phyloP scores from a whole-genome alignment of 768 basidiomycete species.

The Hericium rajendrae region DNA sequence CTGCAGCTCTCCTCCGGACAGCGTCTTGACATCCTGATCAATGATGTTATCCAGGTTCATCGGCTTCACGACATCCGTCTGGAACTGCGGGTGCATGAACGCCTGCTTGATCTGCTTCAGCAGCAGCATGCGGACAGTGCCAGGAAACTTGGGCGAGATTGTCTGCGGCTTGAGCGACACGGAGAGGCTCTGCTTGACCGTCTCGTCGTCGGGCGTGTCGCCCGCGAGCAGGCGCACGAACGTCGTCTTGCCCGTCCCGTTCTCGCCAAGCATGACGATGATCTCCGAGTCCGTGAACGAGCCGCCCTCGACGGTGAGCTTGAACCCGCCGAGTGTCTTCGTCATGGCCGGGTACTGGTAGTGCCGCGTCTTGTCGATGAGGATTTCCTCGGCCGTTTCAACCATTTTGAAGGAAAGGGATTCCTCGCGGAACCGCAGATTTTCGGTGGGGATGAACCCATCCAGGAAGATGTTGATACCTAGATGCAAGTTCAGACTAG shows the following conservation, averaged over 20 bases:
- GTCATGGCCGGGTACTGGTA: slow-evolving; percentile 94
- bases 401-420: slow-evolving; percentile 95
- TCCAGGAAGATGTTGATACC: slow-evolving; percentile 99
- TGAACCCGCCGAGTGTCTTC: slow-evolving; percentile 93
- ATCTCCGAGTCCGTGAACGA: slow-evolving; percentile 99
- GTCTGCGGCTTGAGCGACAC: slow-evolving; percentile 82
- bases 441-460: slow-evolving; percentile 97
- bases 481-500: slow-evolving; percentile 21
- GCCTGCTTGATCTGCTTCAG: slow-evolving; percentile 90
- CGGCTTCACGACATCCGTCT: slow-evolving; percentile 94
- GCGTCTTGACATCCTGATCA: slow-evolving; percentile 96
- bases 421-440: slow-evolving; percentile 95
- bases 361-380: slow-evolving; percentile 78
- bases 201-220: slow-evolving; percentile 79
- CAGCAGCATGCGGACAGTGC: slow-evolving; percentile 91
- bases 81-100: slow-evolving; percentile 99
- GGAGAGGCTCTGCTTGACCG: slow-evolving; percentile 65
- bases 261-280: slow-evolving; percentile 98
- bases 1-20: slow-evolving; percentile 97
- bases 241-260: slow-evolving; percentile 98
- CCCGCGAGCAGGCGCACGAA: slow-evolving; percentile 94
- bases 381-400: slow-evolving; percentile 87
- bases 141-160: slow-evolving; percentile 95
- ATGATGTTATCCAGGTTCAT: slow-evolving; percentile 93
- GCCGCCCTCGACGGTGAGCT: slow-evolving; percentile 84